Conservation (phyloP, 1,284 basidiomycete genomes). For the Fistulinella cinereoalba region DNA sequence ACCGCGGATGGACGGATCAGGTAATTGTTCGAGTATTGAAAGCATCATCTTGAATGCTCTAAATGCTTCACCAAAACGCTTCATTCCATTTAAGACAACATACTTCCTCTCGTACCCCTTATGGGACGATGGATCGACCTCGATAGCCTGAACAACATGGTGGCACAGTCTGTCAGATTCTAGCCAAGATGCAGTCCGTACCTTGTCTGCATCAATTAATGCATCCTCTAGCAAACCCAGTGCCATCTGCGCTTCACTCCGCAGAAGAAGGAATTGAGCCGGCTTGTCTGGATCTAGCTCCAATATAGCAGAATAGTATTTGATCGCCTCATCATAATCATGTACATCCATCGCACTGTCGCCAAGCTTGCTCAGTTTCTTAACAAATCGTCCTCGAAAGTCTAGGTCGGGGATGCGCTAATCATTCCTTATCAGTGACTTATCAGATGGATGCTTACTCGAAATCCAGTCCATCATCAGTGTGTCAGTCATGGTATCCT, state of each 20-base stretch:
- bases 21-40: background rate
- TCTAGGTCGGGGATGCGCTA: too few relatives aligned
- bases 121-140: background rate
- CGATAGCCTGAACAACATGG: background rate
- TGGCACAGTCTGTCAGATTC: too few relatives aligned
- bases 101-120: background rate
- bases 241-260: background rate
- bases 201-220: background rate
- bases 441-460: too few relatives aligned
- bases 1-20: background rate
- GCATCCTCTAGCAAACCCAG: too few relatives aligned
- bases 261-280: background rate
- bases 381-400: too few relatives aligned
- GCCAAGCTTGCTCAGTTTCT: too few relatives aligned
- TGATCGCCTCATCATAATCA: background rate
- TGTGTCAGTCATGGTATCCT: background rate
- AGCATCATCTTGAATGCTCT: conserved; percentile 1
- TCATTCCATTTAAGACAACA: background rate
- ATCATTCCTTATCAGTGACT: too few relatives aligned
- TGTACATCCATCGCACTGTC: background rate
- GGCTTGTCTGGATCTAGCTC: background rate
- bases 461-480: background rate
- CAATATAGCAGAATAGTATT: background rate
- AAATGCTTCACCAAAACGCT: background rate
- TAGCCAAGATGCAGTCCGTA: background rate